Base-by-base conservation (phyloP, 371 early-diverging fungal genomes). In the Mortierella sp. region DNA sequence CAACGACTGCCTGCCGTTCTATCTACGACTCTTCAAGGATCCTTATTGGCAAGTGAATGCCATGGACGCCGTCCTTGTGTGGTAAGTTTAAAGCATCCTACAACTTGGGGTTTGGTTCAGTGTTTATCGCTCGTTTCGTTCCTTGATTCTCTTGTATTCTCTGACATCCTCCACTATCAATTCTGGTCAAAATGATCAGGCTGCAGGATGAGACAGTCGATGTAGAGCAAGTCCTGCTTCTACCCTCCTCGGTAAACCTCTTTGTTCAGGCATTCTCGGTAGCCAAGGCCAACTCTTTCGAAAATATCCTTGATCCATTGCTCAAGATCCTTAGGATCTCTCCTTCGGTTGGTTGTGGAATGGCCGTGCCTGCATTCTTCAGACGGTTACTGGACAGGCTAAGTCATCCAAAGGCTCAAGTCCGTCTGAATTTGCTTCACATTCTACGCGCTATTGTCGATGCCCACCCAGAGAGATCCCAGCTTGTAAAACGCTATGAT, bases 1-100 rank as follows among this genome's bases (percentile, higher is more conserved):
- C 54, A 68, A 80, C 61, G 71, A 82, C 51, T 83, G 73, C 13
- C 39, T 88, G n/a, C 74, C 72, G 4, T 71, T 81, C 10, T 89
- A 85, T 49, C 47, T 87, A n/a, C 66, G 61, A 10, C 62, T 89
- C 27, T 68, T 89, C 47, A 72, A 70, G n/a, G 87, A 87, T 64
- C 72, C 82, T 4, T 84, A 83, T 46, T 88, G 87, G 87, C 83
- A 83, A 57, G 83, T 82, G 10, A 85, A 82, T 64, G 86, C 86
- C 13, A 68, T 89, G 52, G 88, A 89, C 47, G 83, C 88, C 13
- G 82, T 89, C 14, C 62, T 82, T 14, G 71, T 80, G 18, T 89
- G 88, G 89, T 84, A 72, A 47, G 80, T 41, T 19, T n/a, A n/a
- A 10, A 34, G 34, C 34, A 7, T 10, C 10, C 34, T 4, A 34